Evolutionary conservation across 2,329 filamentous ascomycete genomes (phyloP), one percentile per base, ranked within the genome.

Genomic region (Neophaeococcomyces aloes): DNA sequence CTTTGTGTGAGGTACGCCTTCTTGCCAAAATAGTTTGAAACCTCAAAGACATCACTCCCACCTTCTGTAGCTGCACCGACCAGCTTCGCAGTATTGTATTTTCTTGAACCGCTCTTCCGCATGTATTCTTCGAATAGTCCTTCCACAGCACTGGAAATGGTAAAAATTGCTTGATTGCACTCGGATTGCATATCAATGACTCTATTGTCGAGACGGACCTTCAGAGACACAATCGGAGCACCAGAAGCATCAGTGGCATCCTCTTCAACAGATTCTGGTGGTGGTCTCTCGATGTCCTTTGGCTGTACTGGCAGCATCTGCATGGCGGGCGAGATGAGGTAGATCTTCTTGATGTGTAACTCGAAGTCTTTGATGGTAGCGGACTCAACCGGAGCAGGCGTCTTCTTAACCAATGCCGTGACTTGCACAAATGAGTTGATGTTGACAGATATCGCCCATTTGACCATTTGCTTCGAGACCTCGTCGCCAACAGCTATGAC

Each of bases 1-100:
- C 72, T 76, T 56, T 81, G 78, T 2, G 78, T 76, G 31, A 81
- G 66, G 59, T 73, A 81, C 19, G 86, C 89, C 52, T 82, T 77
- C 58, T 82, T 78, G 53, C 83, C 85, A 63, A 96, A 96, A 67
- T 96, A 96, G 33, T 81, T 80, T 38, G 35, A 47, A 55, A 96
- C 71, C 56, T 81, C 75, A 64, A 98, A 96, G 31, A 96, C 89
- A 60, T 89, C 93, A 54, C 80, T 80, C 52, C 91, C 91, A 57
- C 91, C 89, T 67, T 98, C 91, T 3, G 86, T 91, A 3, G 91
- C 84, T 11, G 89, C 83, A 38, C 83, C 88, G 44, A 94, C 85
- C 33, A 98, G 72, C 62, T 87, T 89, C 7, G 91, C 87, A 2
- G 88, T 84, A 62, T 94, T 86, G 58, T 95, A 87, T 62, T 85